Base-by-base conservation (phyloP, 345 rosid species). In the Aquilaria sinensis region DNA sequence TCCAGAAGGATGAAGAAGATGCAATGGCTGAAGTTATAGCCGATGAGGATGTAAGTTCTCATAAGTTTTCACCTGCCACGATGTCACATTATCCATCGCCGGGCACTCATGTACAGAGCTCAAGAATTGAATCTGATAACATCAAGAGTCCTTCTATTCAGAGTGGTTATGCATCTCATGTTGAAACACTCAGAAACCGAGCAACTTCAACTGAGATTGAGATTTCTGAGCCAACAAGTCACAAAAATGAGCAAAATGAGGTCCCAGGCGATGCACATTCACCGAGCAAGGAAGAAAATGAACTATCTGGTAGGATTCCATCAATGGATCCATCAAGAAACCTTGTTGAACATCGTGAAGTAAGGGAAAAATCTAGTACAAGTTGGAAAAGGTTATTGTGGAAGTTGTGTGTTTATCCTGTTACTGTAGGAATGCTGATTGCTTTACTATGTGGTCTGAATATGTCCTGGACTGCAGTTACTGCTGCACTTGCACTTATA, bases 381-480 rank as follows among this genome's bases (percentile, higher is more conserved):
- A 71, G 78, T 66, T 82, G 88, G 90, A 85, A 78, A 75, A 67
- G 74, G 58, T 54, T 53, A 10, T 30, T 85, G 11, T 82, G 91
- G 96, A 92, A 87, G 62, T 53, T 78, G 9, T 70, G 88, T 72
- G 90, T 89, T 60, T 87, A 85, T 59, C 60, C 85, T 6, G 74
- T 85, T 31, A 83, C 89, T 0, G 1, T 85, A 9, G 96, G 95
- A 12, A 89, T 89, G 96, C 13, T 92, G 53, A 57, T 82, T 58
- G 79, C 94, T 64, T 57, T 92, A 63, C 75, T 89, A 52, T 60
- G 77, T 70, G 96, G 96, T 53, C 79, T 87, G 53, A 80, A 89
- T 70, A 92, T 92, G 98, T 89, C 96, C 0, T 86, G 96, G 98
- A 85, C 89, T 23, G 89, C 96, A 30, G 77, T 92, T 5, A 80